Evolutionary conservation across 805 yeast genomes (phyloP).

Genomic region (Candida anglica): DNA sequence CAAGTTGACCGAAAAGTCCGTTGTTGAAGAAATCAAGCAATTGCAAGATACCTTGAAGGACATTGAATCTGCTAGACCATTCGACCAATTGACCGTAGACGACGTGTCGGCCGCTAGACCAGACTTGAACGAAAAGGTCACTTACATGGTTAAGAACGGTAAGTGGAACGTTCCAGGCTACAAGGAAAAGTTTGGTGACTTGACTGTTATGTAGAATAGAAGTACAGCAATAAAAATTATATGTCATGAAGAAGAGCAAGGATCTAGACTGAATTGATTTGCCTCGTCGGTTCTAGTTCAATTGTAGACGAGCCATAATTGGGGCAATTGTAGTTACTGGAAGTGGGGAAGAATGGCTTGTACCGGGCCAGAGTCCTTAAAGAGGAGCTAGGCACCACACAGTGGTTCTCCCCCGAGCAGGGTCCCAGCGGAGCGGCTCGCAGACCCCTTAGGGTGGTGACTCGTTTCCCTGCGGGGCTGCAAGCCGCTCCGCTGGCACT

Average conservation of each 20-base stretch:
- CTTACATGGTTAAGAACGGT: conserved; percentile 92
- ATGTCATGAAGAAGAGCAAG: not conserved
- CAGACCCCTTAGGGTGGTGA: too few relatives aligned
- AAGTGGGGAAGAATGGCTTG: too few relatives aligned
- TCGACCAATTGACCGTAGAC: conserved; percentile 93
- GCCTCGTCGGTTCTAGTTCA: too few relatives aligned
- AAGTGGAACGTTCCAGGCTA: conserved; percentile 98
- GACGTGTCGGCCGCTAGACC: conserved; percentile 96
- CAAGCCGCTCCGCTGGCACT: too few relatives aligned
- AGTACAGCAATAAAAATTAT: not conserved
- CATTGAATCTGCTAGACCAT: conserved; percentile 96
- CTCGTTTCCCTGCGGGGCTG: too few relatives aligned
- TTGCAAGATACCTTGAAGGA: conserved; percentile 85
- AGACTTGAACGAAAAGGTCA: conserved; percentile 93
- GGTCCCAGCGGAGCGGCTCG: too few relatives aligned
- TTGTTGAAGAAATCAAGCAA: conserved; percentile 78
- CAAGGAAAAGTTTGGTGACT: conserved; percentile 96
- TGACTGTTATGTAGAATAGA: conserved; percentile 72
- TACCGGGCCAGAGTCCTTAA: too few relatives aligned
- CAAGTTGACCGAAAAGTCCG: conserved; percentile 85
- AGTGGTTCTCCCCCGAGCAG: too few relatives aligned
- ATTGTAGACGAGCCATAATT: too few relatives aligned
- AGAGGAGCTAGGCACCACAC: too few relatives aligned
- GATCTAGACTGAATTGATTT: too few relatives aligned
- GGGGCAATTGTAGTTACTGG: too few relatives aligned